Percentiles rank a stretch among this genome's conserved stretches.
phyloP scores from a whole-genome alignment of 768 basidiomycete genomes.

The Leccinum subtestaceum region DNA sequence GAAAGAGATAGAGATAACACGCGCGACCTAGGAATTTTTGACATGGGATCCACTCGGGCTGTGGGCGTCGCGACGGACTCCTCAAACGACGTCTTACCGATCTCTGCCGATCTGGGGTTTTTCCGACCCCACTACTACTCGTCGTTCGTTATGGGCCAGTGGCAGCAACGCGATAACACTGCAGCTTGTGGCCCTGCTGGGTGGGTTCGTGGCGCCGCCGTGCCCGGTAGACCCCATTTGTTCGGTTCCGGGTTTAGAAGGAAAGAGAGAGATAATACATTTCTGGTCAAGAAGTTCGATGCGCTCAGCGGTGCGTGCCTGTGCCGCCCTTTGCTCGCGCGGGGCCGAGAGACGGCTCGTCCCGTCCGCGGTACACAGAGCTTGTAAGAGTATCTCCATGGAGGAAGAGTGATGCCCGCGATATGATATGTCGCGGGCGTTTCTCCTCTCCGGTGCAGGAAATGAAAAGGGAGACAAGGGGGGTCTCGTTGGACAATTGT shows the following conservation, averaged over 20 bases:
- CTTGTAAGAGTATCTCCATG: slow-evolving; percentile 5
- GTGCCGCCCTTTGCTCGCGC: neutral
- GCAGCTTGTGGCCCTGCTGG: neutral
- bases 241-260: neutral
- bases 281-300: neutral
- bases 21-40: neutral
- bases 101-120: neutral
- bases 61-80: neutral
- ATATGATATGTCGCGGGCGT: neutral
- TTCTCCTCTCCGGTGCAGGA: neutral
- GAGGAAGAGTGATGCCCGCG: slow-evolving; percentile 3
- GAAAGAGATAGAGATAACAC: neutral
- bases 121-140: neutral
- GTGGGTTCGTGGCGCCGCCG: neutral
- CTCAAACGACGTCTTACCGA: neutral
- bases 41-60: neutral
- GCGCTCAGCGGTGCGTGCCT: neutral
- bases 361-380: neutral
- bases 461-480: neutral
- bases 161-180: neutral
- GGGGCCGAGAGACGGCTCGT: slow-evolving; percentile 4
- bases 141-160: neutral
- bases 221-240: neutral
- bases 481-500: neutral
- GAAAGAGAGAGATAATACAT: neutral